A percentile compares a stretch with the other conserved stretches of the same genome.
Evolutionary conservation across 495 filamentous ascomycete species (phyloP).

Genomic region (Poronia punctata): DNA sequence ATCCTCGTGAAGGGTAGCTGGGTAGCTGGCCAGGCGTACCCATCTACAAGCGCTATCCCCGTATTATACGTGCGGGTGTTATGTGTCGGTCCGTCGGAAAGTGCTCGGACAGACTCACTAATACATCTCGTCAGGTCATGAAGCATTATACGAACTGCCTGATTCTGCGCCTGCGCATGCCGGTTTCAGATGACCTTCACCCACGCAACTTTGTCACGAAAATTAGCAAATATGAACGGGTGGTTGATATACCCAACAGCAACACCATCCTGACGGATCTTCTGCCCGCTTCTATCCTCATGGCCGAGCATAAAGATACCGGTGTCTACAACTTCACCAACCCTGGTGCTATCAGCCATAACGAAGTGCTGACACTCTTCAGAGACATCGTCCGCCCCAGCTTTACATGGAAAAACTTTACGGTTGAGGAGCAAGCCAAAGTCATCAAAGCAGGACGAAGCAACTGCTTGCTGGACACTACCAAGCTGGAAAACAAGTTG

Average conservation of each 20-base stretch:
- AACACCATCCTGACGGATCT: slow-evolving; percentile 60
- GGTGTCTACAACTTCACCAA: slow-evolving; percentile 67
- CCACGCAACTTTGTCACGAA: slow-evolving; percentile 62
- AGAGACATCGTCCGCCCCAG: slow-evolving; percentile 52
- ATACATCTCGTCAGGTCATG: slow-evolving; percentile 41
- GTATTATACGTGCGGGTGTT: not conserved
- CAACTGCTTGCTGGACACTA: slow-evolving; percentile 58
- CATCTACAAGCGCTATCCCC: not conserved
- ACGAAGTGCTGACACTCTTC: slow-evolving; percentile 57
- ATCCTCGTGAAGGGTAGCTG: no score
- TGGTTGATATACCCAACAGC: slow-evolving; percentile 61
- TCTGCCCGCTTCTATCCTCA: slow-evolving; percentile 50
- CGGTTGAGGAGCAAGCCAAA: slow-evolving; percentile 56
- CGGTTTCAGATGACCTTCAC: slow-evolving; percentile 61
- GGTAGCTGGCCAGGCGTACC: no score
- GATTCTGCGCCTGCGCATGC: slow-evolving; percentile 59
- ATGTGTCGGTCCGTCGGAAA: slow-evolving; percentile 1
- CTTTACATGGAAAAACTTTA: slow-evolving; percentile 62
- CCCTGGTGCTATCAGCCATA: slow-evolving; percentile 60
- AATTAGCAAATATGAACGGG: slow-evolving; percentile 55
- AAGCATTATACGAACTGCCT: slow-evolving; percentile 52
- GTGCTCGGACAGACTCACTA: slow-evolving; percentile 4
- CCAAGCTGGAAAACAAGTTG: slow-evolving; percentile 53
- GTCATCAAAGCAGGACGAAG: slow-evolving; percentile 59
- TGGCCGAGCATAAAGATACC: slow-evolving; percentile 53